Evolutionary conservation across 192 early-diverging fungal genomes (phyloP), one percentile per base, ranked within the genome.

Genomic region (Coemansia sp.): DNA sequence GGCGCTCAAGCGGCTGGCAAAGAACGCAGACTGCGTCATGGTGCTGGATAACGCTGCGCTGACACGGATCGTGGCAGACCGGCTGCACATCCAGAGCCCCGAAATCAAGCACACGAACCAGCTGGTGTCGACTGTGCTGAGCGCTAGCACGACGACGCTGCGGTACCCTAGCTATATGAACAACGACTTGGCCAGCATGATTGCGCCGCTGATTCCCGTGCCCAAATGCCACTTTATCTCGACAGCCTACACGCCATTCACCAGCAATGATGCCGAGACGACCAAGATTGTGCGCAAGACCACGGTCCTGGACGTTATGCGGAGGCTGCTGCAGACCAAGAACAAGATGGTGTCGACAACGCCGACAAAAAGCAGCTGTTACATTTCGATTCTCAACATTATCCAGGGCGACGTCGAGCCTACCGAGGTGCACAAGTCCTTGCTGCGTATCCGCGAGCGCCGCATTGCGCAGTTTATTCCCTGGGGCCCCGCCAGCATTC

Each of bases 81-180:
- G 91, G 10, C 77, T 99, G 68, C 94, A 98, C 66, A 93, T 97
- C 39, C 88, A 92, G 70, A 95, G 92, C 50, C 95, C 97, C 9
- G 94, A 93, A 11, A 97, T 97, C 74, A 86, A 92, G 42, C 95
- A 97, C 74, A 94, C 94, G 8, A 97, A 97, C 79, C 95, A 97
- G 79, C 84, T 99, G 37, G 96, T 97, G n/a, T 95, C 97, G 10
- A 99, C 97, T 5, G 97, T 99, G 31, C 96, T 99, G 88, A 92
- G 91, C 33, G 95, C 97, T 14, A 93, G 91, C 73, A 99, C 97
- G 20, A 95, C 91, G 5, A 98, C 95, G 14, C 82, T 99, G 43
- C 90, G 97, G 60, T 99, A 99, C 82, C 97, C 97, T 33, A 94
- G 95, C 61, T 99, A 97, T 76, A 99, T 99, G 97, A 97, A 99